These are phyloP conservation scores for Alternaria sp. DNA, from an alignment of 2,329 filamentous ascomycete genomes.

Conservation along the genomic window DNA sequence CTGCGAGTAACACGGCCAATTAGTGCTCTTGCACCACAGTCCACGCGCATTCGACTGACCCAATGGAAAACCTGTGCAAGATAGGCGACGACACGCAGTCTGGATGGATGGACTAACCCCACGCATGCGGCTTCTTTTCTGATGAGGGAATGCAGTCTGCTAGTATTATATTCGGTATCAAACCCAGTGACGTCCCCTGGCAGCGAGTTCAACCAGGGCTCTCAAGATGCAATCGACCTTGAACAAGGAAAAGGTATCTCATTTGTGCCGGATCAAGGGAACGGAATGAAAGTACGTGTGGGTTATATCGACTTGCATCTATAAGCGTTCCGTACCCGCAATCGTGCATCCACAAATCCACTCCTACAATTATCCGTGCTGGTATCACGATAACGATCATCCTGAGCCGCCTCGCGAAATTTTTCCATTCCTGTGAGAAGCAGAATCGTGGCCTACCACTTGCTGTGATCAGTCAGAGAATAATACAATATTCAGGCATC, in stretches of 20 bases:
- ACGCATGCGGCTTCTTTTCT: constrained; percentile 1
- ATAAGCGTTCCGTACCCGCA: background rate
- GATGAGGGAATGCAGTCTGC: background rate
- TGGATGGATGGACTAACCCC: background rate
- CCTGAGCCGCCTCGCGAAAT: background rate
- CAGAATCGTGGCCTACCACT: background rate
- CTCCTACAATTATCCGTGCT: background rate
- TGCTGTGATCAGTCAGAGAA: background rate
- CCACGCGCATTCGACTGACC: background rate
- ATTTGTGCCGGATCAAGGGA: background rate
- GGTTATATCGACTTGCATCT: constrained; percentile 2
- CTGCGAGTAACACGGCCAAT: background rate
- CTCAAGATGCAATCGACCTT: background rate
- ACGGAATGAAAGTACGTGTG: background rate
- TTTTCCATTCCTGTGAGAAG: background rate
- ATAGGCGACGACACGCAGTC: constrained; percentile 7
- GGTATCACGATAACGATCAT: background rate
- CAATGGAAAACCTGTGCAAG: background rate
- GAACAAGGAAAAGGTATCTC: background rate
- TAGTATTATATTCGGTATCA: background rate
- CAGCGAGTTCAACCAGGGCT: background rate
- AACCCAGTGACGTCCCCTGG: background rate
- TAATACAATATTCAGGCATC: background rate
- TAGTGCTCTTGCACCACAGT: background rate
- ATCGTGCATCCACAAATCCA: background rate